Base-by-base conservation (phyloP, 306 rosid genomes). In the Trifolium pratense region DNA sequence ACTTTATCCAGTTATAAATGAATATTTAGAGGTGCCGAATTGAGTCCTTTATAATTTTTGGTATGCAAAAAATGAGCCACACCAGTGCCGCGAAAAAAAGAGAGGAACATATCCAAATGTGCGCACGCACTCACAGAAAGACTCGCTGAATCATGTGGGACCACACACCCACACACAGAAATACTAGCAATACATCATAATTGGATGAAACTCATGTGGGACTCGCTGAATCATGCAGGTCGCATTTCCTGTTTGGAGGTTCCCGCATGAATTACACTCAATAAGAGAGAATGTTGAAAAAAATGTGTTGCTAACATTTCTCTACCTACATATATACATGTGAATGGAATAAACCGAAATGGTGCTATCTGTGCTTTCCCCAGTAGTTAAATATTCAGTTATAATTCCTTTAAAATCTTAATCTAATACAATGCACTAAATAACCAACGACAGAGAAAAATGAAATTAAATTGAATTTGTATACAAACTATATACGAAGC, bases 41-140 rank as follows among this genome's bases (percentile, higher is more conserved):
- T 70, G 58, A 72, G 71, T 55, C 67, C 46, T 56, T n/a, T 31
- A 20, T 40, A 57, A 69, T 75, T 66, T n/a, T 66, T 14, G 66
- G 37, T 36, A 45, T 48, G 49, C 37, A 58, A 74, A 63, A 20
- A 46, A 65, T 15, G 32, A 43, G 23, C 16, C 48, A 12, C 56
- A 64, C 63, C 66, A 25, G 32, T 58, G 31, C 52, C 5, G 6
- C 32, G 0, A 29, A 29, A 29, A 29, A 62, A 7, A 26, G 3
- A 32, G 45, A 40, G 58, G 39, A 32, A 26, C 46, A 31, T 21
- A 36, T 65, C 70, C 34, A 43, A 46, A 75, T 49, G 65, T 2
- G 17, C 26, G 1, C 29, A 23, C 43, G 12, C 37, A 23, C 42
- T 32, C 56, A 76, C 29, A 29, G 1, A 21, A 2, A 23, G 34